These are phyloP conservation scores for Lablab purpureus DNA, from an alignment of 306 rosid genomes.

Conservation along the genomic window DNA sequence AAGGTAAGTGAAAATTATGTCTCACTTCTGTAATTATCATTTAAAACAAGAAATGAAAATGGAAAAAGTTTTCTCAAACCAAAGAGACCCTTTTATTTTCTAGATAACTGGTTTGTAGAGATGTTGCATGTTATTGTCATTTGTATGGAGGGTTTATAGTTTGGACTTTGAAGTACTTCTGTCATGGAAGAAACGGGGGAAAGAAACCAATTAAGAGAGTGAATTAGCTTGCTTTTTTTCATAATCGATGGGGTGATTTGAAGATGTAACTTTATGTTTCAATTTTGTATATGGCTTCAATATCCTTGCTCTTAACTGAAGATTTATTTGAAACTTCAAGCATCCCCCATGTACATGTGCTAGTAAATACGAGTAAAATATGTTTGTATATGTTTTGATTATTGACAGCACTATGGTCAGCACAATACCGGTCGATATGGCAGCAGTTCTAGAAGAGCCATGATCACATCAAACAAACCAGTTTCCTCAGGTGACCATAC, in stretches of 20 bases:
- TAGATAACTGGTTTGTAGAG: conserved; percentile 9
- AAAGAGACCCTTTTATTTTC: neutral
- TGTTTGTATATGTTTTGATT: too few species aligned
- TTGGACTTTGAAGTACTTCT: neutral
- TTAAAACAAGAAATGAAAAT: neutral
- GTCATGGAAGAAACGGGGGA: neutral
- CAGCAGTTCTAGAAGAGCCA: conserved; percentile 86
- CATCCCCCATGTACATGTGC: neutral
- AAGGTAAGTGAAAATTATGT: neutral
- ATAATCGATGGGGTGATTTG: neutral
- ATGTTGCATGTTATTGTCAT: neutral
- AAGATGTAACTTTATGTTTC: neutral
- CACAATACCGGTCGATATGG: conserved; percentile 78
- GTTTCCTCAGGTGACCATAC: conserved; percentile 74
- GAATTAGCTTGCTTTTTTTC: neutral
- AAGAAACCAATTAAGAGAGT: neutral
- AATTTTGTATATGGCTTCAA: neutral
- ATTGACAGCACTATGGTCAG: conserved; percentile 65
- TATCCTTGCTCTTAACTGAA: neutral
- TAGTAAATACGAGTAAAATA: neutral
- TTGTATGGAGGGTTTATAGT: conserved; percentile 10
- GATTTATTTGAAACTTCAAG: neutral
- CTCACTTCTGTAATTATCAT: neutral
- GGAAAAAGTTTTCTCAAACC: neutral
- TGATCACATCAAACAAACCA: conserved; percentile 65